phyloP scores from a whole-genome alignment of 2,329 filamentous ascomycete genomes.

The Ceratocystis harringtonii region DNA sequence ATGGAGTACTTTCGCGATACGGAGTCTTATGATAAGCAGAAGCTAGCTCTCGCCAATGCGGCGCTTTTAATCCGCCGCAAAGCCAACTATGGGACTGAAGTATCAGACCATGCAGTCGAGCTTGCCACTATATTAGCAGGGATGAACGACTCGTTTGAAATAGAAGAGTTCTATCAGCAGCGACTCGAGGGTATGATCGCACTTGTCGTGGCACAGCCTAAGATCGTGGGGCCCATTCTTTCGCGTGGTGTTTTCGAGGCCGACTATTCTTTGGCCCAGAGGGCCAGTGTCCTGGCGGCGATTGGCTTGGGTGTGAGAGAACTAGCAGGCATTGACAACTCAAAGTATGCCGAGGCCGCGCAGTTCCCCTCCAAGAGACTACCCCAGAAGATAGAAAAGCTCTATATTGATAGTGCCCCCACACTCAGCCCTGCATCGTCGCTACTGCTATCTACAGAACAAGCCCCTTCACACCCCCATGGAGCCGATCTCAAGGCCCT shows the following conservation, averaged over 20 bases:
- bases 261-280: conserved; percentile 76
- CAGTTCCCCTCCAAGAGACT: conserved; percentile 71
- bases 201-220: conserved; percentile 59
- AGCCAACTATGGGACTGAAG: conserved; percentile 72
- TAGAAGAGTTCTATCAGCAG: conserved; percentile 61
- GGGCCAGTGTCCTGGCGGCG: conserved; percentile 65
- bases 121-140: conserved; percentile 63
- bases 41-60: conserved; percentile 62
- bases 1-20: conserved; percentile 63
- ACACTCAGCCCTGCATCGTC: conserved; percentile 11
- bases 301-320: conserved; percentile 73
- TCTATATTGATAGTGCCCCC: conserved; percentile 40
- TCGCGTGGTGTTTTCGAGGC: conserved; percentile 76
- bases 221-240: conserved; percentile 70
- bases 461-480: conserved; percentile 18
- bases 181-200: conserved; percentile 71
- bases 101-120: conserved; percentile 69
- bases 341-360: conserved; percentile 33
- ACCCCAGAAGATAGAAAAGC: conserved; percentile 54
- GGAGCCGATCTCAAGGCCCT: conserved; percentile 35
- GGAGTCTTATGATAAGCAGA: conserved; percentile 73
- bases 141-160: conserved; percentile 71
- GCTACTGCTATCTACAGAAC: not conserved
- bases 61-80: conserved; percentile 75
- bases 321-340: conserved; percentile 58